These are phyloP conservation scores for Yamadazyma kanchanaburiensis DNA, from an alignment of 1,139 yeast species.

Conservation along the genomic window DNA sequence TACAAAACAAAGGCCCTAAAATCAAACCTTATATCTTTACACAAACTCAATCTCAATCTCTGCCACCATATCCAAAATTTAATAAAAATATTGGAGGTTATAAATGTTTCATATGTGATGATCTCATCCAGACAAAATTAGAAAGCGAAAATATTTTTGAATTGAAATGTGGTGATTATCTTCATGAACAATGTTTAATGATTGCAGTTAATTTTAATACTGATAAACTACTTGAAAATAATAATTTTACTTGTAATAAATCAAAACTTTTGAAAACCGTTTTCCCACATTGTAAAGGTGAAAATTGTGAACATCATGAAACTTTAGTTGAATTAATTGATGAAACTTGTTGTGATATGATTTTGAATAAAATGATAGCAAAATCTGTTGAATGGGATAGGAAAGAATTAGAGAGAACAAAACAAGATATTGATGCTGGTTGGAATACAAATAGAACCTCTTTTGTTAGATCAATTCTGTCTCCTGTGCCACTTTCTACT, in stretches of 20 bases:
- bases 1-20: constrained; percentile 20
- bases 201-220: constrained; percentile 14
- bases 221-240: constrained; percentile 5
- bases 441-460: background rate
- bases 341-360: constrained; percentile 3
- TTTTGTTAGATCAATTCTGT: too few species aligned
- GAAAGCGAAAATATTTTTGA: constrained; percentile 29
- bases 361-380: constrained; percentile 10
- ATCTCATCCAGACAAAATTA: constrained; percentile 29
- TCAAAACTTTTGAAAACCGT: constrained; percentile 5
- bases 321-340: constrained; percentile 7
- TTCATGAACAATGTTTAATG: constrained; percentile 37
- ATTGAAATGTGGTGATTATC: constrained; percentile 35
- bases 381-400: constrained; percentile 12
- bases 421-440: background rate
- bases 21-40: constrained; percentile 23
- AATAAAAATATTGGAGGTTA: constrained; percentile 2
- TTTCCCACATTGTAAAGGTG: constrained; percentile 12
- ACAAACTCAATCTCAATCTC: constrained; percentile 10
- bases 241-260: constrained; percentile 9
- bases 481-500: background rate
- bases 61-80: background rate
- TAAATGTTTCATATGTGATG: constrained; percentile 37
- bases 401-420: background rate
- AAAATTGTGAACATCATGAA: constrained; percentile 1